Conservation (phyloP, 805 yeast species). For the Diddensiella caesifluorescens region DNA sequence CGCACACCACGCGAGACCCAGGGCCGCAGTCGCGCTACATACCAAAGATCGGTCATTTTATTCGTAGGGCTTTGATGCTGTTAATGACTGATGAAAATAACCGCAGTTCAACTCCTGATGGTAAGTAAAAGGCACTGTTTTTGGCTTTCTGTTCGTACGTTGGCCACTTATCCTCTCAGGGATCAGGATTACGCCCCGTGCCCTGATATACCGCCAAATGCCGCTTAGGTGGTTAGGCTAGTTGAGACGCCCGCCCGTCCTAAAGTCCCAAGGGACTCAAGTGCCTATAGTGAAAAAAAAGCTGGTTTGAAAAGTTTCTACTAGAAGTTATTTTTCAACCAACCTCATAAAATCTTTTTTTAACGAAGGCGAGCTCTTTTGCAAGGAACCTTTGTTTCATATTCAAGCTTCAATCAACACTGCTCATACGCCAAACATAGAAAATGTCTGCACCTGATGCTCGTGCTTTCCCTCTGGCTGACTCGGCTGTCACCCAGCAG, state of each 20-base stretch:
- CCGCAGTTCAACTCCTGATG: too few species aligned
- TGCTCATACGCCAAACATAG: conserved; percentile 12
- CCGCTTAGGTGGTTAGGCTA: too few species aligned
- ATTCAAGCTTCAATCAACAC: not conserved
- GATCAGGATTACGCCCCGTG: too few species aligned
- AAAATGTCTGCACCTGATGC: conserved; percentile 90
- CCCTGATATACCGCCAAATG: too few species aligned
- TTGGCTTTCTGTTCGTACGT: too few species aligned
- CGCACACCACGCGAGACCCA: too few species aligned
- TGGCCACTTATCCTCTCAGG: conserved; percentile 3
- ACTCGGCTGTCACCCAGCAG: conserved; percentile 90
- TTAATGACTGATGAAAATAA: too few species aligned
- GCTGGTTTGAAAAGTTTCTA: not conserved
- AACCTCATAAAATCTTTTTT: not conserved
- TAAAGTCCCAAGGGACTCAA: too few species aligned
- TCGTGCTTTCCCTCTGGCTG: conserved; percentile 98
- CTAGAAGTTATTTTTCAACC: not conserved
- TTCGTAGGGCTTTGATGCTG: too few species aligned
- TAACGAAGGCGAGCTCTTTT: conserved; percentile 31
- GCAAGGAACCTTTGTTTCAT: conserved; percentile 34
- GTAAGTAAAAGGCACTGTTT: too few species aligned
- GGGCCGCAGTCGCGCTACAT: conserved; percentile 31
- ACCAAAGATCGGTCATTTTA: conserved; percentile 76
- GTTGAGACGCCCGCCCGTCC: too few species aligned
- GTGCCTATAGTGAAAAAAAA: conserved; percentile 4